Evolutionary conservation across 2,329 filamentous ascomycete species (phyloP), one percentile per base, ranked within the genome.

Genomic region (Beauveria rudraprayagi): DNA sequence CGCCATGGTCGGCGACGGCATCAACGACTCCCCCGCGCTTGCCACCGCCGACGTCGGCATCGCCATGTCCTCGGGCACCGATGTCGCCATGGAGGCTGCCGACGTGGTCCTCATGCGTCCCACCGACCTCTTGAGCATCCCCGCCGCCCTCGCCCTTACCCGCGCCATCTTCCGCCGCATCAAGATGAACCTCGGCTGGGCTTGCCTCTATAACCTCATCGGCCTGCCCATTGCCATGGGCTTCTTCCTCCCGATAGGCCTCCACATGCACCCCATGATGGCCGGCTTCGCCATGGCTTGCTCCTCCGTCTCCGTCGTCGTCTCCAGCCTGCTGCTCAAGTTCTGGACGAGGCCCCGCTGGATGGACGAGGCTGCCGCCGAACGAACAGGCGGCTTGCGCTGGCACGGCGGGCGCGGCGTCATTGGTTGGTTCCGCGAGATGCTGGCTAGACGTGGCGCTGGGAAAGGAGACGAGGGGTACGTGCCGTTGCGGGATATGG

Each of bases 221-320:
- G 94, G 94, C 1, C 80, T 99, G 16, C 94, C 94, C 2, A 95
- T 99, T 68, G 94, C 94, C 46, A 97, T 97, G 94, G 94, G 94
- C 26, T 77, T 97, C 68, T 95, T 97, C 78, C 79, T 99, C 5
- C 93, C 94, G 1, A 85, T 96, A 66, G 94, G 93, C 37, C 84
- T 90, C 63, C 87, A 92, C 68, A 79, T 97, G 65, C 94, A 96
- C 67, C 92, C 94, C 26, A 93, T 97, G 87, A 92, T 92, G 55
- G 94, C 94, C 1, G 92, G 92, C 22, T 91, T 90, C 3, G 94
- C 94, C 55, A 97, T 99, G 92, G 93, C 92, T 1, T 85, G 83
- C 65, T 94, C 89, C 62, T 93, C 89, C 66, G 91, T 99, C 52
- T 94, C 89, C 63, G 94, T 99, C 4, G 93, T 97, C 0, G 79